phyloP scores from a whole-genome alignment of 805 yeast species.

The Scheffersomyces lignosus region DNA sequence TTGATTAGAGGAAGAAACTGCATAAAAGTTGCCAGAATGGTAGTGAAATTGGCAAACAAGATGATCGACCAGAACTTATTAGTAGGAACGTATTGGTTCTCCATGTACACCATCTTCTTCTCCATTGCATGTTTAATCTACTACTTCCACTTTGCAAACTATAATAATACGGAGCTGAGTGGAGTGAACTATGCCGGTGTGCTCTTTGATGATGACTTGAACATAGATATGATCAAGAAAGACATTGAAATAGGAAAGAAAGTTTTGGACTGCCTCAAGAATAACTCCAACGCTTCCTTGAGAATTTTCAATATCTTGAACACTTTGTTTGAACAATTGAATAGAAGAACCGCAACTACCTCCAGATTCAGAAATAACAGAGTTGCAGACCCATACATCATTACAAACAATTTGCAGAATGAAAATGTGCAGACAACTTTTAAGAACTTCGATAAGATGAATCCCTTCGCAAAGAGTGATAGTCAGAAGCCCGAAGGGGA shows the following conservation, averaged over 20 bases:
- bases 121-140: slow-evolving; percentile 84
- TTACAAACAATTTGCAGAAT: slow-evolving; percentile 10
- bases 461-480: slow-evolving; percentile 14
- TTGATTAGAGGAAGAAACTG: slow-evolving; percentile 78
- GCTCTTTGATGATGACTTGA: slow-evolving; percentile 45
- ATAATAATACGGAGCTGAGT: slow-evolving; percentile 21
- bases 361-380: slow-evolving; percentile 16
- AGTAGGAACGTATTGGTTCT: slow-evolving; percentile 88
- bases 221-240: slow-evolving; percentile 54
- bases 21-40: slow-evolving; percentile 79
- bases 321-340: slow-evolving; percentile 75
- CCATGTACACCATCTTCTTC: slow-evolving; percentile 85
- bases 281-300: slow-evolving; percentile 72
- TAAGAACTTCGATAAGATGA: slow-evolving; percentile 29
- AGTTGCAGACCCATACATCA: slow-evolving; percentile 2
- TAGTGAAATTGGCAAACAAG: slow-evolving; percentile 76
- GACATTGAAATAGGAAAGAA: slow-evolving; percentile 84
- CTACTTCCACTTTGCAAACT: slow-evolving; percentile 61
- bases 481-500: neutral
- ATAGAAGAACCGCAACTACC: slow-evolving; percentile 62
- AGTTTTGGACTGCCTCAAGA: slow-evolving; percentile 69
- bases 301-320: slow-evolving; percentile 79
- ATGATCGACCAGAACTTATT: slow-evolving; percentile 71
- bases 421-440: slow-evolving; percentile 23
- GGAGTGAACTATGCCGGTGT: slow-evolving; percentile 47